phyloP scores from a whole-genome alignment of 176 grass and related monocot genomes.

The Lolium perenne region DNA sequence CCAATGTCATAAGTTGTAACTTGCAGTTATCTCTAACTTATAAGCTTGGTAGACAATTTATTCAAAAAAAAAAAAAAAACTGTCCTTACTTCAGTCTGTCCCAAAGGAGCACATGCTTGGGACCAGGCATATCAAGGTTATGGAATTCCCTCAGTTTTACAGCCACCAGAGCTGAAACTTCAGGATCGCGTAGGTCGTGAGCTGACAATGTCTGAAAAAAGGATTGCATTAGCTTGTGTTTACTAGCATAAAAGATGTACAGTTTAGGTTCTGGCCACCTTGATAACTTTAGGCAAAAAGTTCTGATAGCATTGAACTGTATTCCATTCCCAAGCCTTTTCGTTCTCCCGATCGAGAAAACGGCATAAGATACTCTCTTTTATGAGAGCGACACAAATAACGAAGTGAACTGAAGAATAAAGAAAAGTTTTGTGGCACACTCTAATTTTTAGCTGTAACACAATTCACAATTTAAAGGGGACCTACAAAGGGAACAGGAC shows the following conservation, averaged over 20 bases:
- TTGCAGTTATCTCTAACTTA: too few relatives aligned
- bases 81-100: conserved; percentile 76
- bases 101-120: conserved; percentile 76
- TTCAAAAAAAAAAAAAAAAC: neutral
- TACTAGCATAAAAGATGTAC: neutral
- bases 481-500: neutral
- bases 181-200: conserved; percentile 72
- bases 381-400: conserved; percentile 21
- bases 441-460: neutral
- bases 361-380: conserved; percentile 25
- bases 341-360: conserved; percentile 18
- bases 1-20: neutral
- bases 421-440: conserved; percentile 10
- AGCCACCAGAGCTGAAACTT: conserved; percentile 84
- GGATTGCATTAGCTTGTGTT: conserved; percentile 6
- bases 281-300: conserved; percentile 18
- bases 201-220: conserved; percentile 85
- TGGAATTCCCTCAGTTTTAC: conserved; percentile 94
- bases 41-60: too few relatives aligned
- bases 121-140: conserved; percentile 90
- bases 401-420: conserved; percentile 39
- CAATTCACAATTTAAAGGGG: conserved; percentile 12
- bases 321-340: conserved; percentile 28
- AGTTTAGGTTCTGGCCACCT: neutral
- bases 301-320: neutral